Base-by-base conservation (phyloP, 2,329 filamentous ascomycete genomes). In the Ilyonectria robusta region DNA sequence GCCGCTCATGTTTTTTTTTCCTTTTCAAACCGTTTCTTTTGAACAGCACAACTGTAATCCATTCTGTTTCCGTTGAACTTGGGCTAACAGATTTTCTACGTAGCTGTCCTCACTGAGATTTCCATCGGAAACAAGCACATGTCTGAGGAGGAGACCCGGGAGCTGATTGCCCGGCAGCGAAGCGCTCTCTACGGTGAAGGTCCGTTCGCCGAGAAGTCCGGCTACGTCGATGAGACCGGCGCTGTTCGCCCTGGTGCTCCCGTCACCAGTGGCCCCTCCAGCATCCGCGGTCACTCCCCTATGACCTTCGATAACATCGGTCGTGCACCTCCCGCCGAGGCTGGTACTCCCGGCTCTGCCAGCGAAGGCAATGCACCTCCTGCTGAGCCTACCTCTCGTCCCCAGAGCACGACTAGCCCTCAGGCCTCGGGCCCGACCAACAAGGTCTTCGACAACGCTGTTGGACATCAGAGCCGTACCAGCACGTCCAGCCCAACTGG, bases 91-190 rank as follows among this genome's bases (percentile, higher is more conserved):
- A 71, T 76, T 71, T 77, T 81, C 75, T 78, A 76, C 78, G 78
- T 84, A 89, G 87, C 86, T 80, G 83, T 84, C 71, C 79, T 87
- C 73, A 74, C 83, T 78, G 87, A 88, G 60, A 74, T 85, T 59
- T 65, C 78, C 68, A 76, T 79, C 48, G 76, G 72, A 56, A 88
- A 86, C 86, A 98, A 98, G 86, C 91, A 86, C 78, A 93, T 97
- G 92, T 97, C 92, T 79, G 96, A 98, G 85, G 95, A 98, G 77
- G 95, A 97, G 78, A 95, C 95, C 76, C 94, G 95, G 76, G 95
- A 98, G 76, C 88, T 98, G 81, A 97, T 98, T 82, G 93, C 95
- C 75, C 95, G 95, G 78, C 96, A 98, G 84, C 94, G 97, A 82
- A 95, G 92, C 82, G 95, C 95, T 72, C 85, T 99, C 73, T 99